Percentiles rank a stretch among this genome's conserved stretches.
phyloP scores from a whole-genome alignment of 768 basidiomycete genomes.

The Rhizopogon sp. region DNA sequence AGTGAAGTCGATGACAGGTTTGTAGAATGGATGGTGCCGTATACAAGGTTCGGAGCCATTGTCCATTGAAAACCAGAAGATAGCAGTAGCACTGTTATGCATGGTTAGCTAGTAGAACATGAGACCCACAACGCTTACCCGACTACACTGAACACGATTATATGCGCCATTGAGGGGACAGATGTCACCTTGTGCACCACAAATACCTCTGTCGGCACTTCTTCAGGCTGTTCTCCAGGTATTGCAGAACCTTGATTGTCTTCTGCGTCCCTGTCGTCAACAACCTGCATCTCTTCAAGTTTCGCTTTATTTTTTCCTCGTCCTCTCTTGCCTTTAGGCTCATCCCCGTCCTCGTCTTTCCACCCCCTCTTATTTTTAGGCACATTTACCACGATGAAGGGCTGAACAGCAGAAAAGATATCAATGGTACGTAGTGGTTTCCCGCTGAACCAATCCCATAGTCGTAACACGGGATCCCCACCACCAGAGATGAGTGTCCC shows the following conservation, averaged over 20 bases:
- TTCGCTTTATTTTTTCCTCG: conserved; percentile 12
- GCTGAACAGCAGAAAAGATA: conserved; percentile 43
- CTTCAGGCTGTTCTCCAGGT: background rate
- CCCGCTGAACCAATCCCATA: conserved; percentile 81
- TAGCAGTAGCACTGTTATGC: conserved; percentile 53
- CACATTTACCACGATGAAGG: conserved; percentile 37
- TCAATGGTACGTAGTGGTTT: conserved; percentile 43
- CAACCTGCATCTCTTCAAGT: conserved; percentile 17
- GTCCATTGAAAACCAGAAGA: conserved; percentile 46
- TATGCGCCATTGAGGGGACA: conserved; percentile 29
- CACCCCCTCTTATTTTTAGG: conserved; percentile 22
- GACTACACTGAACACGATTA: conserved; percentile 61
- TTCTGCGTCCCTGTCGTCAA: conserved; percentile 17
- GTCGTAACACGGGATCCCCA: conserved; percentile 69
- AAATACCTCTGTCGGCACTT: conserved; percentile 29
- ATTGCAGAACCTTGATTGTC: conserved; percentile 10
- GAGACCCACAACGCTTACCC: conserved; percentile 46
- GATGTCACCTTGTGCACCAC: conserved; percentile 56
- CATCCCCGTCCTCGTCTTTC: conserved; percentile 24
- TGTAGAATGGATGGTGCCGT: conserved; percentile 43
- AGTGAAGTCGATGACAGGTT: conserved; percentile 58
- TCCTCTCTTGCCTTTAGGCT: conserved; percentile 11
- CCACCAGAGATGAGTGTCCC: conserved; percentile 75
- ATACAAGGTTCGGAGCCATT: conserved; percentile 18
- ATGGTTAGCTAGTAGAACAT: background rate